phyloP scores from a whole-genome alignment of 2,329 filamentous ascomycete species.

The Periglandula ipomoeae region DNA sequence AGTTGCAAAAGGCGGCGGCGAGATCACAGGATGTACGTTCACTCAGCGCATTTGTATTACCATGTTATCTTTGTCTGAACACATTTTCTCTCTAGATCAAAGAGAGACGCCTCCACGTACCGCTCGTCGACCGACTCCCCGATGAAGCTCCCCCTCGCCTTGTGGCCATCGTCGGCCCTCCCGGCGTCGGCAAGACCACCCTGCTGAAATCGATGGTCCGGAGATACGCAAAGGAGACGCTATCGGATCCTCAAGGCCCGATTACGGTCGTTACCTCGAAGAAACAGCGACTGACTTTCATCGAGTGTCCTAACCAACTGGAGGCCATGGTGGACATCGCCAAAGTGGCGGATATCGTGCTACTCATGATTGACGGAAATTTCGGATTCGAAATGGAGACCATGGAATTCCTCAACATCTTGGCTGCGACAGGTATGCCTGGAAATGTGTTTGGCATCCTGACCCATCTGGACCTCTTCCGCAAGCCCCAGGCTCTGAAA shows the following conservation, averaged over 20 bases:
- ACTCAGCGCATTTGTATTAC: background rate
- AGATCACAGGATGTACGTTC: constrained; percentile 58
- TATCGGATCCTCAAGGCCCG: constrained; percentile 81
- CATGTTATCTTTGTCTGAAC: too few relatives aligned
- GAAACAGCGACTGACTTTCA: constrained; percentile 84
- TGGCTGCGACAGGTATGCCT: constrained; percentile 93
- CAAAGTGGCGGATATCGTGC: constrained; percentile 93
- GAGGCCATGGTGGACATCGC: constrained; percentile 95
- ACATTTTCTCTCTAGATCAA: constrained; percentile 76
- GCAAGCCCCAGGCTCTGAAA: constrained; percentile 83
- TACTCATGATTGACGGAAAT: constrained; percentile 98
- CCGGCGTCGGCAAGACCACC: constrained; percentile 92
- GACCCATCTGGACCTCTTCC: constrained; percentile 91
- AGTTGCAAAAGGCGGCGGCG: constrained; percentile 64
- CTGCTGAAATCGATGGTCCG: constrained; percentile 89
- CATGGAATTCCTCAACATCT: constrained; percentile 95
- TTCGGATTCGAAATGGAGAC: constrained; percentile 99
- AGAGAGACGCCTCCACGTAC: constrained; percentile 94
- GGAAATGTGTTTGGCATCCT: constrained; percentile 97
- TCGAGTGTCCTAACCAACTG: constrained; percentile 95
- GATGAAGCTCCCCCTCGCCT: constrained; percentile 92
- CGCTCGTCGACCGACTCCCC: constrained; percentile 87
- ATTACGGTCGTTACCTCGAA: constrained; percentile 96
- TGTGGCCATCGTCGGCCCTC: constrained; percentile 88
- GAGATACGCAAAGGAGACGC: constrained; percentile 90